Percentiles rank a stretch among this genome's conserved stretches.
Evolutionary conservation across 805 yeast genomes (phyloP).

Genomic region (Saccharomyces jurei): DNA sequence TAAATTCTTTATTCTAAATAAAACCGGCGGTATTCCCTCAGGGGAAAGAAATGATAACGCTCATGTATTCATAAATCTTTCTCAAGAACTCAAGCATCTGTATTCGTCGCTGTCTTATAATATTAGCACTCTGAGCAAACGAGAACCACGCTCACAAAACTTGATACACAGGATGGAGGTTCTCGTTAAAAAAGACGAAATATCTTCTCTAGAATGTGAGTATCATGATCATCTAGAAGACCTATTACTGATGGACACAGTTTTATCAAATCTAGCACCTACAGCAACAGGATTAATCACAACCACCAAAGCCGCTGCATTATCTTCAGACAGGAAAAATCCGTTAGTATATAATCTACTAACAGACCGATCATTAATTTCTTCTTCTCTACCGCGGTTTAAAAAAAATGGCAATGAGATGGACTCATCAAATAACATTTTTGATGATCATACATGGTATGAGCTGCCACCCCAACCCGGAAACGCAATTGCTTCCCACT

Average conservation of each 20-base stretch:
- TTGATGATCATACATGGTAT: constrained; percentile 11
- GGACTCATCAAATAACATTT: not conserved
- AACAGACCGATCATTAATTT: constrained; percentile 84
- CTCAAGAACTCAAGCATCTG: constrained; percentile 52
- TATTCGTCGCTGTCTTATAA: constrained; percentile 5
- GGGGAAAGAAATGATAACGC: constrained; percentile 70
- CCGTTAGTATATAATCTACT: constrained; percentile 85
- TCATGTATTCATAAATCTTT: constrained; percentile 78
- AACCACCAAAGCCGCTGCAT: constrained; percentile 67
- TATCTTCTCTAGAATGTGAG: constrained; percentile 6
- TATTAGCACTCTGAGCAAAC: constrained; percentile 4
- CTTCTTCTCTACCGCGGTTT: constrained; percentile 78
- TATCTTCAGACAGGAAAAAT: constrained; percentile 40
- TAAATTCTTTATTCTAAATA: constrained; percentile 71
- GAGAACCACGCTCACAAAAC: constrained; percentile 13
- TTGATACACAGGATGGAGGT: constrained; percentile 15
- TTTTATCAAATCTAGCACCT: constrained; percentile 43
- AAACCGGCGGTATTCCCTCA: constrained; percentile 86
- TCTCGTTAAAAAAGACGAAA: constrained; percentile 12
- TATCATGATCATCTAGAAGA: constrained; percentile 54
- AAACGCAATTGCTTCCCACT: not conserved
- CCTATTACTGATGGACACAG: constrained; percentile 51
- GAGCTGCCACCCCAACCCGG: constrained; percentile 7
- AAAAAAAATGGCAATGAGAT: constrained; percentile 15
- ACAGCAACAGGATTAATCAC: constrained; percentile 80